phyloP scores from a whole-genome alignment of 1,284 basidiomycete genomes.

The Pascua guehoae region DNA sequence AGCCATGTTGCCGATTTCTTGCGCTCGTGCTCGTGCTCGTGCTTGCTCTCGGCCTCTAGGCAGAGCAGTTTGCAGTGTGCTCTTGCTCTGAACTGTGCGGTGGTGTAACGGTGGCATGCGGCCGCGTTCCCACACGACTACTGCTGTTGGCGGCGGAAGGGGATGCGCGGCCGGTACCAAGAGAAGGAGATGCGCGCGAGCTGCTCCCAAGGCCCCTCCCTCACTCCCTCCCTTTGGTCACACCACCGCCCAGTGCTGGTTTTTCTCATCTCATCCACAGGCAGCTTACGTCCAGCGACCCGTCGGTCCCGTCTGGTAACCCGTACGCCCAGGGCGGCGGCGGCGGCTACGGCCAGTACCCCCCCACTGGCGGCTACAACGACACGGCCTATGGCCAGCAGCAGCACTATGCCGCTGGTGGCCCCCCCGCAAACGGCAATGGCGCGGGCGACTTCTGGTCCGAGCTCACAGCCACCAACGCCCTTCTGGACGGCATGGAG shows the following conservation, averaged over 20 bases:
- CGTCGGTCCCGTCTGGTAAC: conserved; percentile 25
- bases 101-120: too few species aligned
- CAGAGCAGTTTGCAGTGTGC: too few species aligned
- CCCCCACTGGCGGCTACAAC: conserved; percentile 10
- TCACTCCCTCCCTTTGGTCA: too few species aligned
- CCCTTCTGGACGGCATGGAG: conserved; percentile 39
- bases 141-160: too few species aligned
- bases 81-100: too few species aligned
- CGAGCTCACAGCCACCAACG: conserved; percentile 35
- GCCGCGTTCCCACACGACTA: too few species aligned
- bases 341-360: conserved; percentile 24
- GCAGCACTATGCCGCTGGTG: conserved; percentile 36
- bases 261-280: neutral
- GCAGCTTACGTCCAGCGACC: conserved; percentile 5
- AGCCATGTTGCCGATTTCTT: neutral
- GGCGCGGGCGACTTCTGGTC: conserved; percentile 43
- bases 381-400: conserved; percentile 42
- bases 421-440: conserved; percentile 15
- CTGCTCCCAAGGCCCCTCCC: too few species aligned
- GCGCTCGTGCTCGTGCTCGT: neutral
- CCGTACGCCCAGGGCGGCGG: conserved; percentile 37
- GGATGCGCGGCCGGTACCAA: too few species aligned
- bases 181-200: too few species aligned
- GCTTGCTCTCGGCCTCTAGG: neutral
- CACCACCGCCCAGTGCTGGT: too few species aligned